phyloP scores from a whole-genome alignment of 148 eudicot species.

The Vaccinium darrowii region DNA sequence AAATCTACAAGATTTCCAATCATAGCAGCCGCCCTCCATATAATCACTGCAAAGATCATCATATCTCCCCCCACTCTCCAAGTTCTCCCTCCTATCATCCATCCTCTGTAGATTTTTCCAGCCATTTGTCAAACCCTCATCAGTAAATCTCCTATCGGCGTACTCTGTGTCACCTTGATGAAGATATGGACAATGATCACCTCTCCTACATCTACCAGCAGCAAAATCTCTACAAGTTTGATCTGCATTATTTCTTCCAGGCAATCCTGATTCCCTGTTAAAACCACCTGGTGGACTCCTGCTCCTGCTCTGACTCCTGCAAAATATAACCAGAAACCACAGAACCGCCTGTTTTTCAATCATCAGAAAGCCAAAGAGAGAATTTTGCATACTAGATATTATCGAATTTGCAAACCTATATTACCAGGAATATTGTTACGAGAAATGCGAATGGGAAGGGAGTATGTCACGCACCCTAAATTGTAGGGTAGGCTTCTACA shows the following conservation, averaged over 20 bases:
- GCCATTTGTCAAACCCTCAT: constrained; percentile 2
- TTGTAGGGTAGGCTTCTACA: background rate
- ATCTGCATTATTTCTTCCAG: constrained; percentile 19
- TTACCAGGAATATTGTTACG: background rate
- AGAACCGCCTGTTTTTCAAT: background rate
- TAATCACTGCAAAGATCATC: constrained; percentile 18
- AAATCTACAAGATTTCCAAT: constrained; percentile 21
- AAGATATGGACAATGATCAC: constrained; percentile 25
- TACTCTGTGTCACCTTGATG: constrained; percentile 13
- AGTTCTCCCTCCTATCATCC: constrained; percentile 10
- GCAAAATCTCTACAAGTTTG: constrained; percentile 28
- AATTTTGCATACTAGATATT: background rate
- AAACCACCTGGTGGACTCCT: constrained; percentile 22
- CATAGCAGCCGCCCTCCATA: constrained; percentile 15
- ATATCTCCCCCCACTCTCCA: constrained; percentile 4
- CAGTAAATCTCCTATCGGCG: constrained; percentile 14
- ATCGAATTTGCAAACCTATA: background rate
- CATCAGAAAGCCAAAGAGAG: background rate
- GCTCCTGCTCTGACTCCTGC: constrained; percentile 43
- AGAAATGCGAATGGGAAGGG: background rate
- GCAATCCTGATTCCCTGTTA: constrained; percentile 11
- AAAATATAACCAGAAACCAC: constrained; percentile 3
- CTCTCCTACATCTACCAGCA: constrained; percentile 32
- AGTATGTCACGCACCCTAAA: background rate
- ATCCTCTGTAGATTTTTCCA: constrained; percentile 16